These are phyloP conservation scores for Dipodascus albidus DNA, from an alignment of 805 yeast genomes.

Conservation along the genomic window DNA sequence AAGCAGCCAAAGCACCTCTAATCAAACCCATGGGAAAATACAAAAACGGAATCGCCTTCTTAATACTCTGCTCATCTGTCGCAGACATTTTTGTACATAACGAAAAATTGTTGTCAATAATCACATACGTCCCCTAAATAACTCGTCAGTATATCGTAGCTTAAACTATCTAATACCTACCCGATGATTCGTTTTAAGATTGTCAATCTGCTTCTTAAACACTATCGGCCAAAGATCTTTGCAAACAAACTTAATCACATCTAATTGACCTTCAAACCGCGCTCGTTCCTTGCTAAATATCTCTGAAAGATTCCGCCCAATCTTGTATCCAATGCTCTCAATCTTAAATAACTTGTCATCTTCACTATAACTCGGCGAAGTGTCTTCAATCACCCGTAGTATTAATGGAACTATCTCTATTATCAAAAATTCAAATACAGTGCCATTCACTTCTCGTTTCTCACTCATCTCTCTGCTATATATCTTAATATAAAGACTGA, in stretches of 20 bases:
- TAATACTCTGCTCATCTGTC: slow-evolving; percentile 18
- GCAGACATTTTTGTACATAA: slow-evolving; percentile 40
- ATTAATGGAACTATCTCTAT: slow-evolving; percentile 71
- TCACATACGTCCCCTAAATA: slow-evolving; percentile 51
- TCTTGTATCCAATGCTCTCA: slow-evolving; percentile 58
- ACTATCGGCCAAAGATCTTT: slow-evolving; percentile 80
- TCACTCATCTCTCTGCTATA: slow-evolving; percentile 15
- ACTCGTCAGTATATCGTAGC: slow-evolving; percentile 4
- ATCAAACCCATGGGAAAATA: slow-evolving; percentile 72
- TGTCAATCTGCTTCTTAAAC: slow-evolving; percentile 82
- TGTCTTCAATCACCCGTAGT: slow-evolving; percentile 44
- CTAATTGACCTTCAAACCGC: slow-evolving; percentile 51
- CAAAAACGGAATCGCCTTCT: slow-evolving; percentile 34
- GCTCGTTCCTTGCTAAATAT: slow-evolving; percentile 31
- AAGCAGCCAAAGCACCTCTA: slow-evolving; percentile 55
- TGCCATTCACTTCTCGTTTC: slow-evolving; percentile 1
- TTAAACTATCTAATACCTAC: slow-evolving; percentile 22
- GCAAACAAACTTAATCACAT: slow-evolving; percentile 85
- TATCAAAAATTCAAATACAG: slow-evolving; percentile 44
- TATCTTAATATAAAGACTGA: too few species aligned
- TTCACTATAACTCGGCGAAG: slow-evolving; percentile 16
- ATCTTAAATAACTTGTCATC: slow-evolving; percentile 49
- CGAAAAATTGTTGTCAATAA: slow-evolving; percentile 56
- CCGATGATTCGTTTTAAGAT: slow-evolving; percentile 82
- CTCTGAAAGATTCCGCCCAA: slow-evolving; percentile 52